Conservation (phyloP, 495 filamentous ascomycete species). For the Staphylotrichum longicolle region DNA sequence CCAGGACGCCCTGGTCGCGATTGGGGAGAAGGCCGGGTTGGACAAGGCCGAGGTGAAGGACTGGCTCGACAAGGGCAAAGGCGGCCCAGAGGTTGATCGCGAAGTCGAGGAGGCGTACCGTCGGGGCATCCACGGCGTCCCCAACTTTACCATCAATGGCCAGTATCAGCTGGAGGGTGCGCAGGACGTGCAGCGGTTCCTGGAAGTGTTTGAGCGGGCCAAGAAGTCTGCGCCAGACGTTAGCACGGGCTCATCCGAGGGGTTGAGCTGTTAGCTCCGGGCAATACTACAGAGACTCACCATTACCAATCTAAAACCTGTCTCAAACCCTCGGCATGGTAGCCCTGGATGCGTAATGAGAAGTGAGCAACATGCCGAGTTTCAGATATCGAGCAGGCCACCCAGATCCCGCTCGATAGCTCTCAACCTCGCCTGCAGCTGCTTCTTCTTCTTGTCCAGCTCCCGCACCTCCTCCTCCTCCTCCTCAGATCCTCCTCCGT, state of each 20-base stretch:
- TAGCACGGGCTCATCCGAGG: slow-evolving; percentile 5
- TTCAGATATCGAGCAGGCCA: slow-evolving; percentile 51
- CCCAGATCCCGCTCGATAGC: slow-evolving; percentile 80
- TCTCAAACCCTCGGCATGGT: no score
- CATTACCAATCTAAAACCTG: no score
- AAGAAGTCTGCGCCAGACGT: slow-evolving; percentile 38
- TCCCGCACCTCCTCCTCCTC: slow-evolving; percentile 79
- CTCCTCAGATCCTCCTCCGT: slow-evolving; percentile 72
- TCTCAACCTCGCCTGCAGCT: slow-evolving; percentile 71
- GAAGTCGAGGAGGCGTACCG: slow-evolving; percentile 61
- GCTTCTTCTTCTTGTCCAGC: slow-evolving; percentile 72
- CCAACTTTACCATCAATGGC: slow-evolving; percentile 67
- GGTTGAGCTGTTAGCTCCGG: slow-evolving; percentile 16
- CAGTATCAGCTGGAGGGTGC: slow-evolving; percentile 62
- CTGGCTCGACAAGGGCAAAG: slow-evolving; percentile 62
- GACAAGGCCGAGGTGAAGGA: slow-evolving; percentile 55
- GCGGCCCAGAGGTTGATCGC: slow-evolving; percentile 66
- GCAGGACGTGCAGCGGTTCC: slow-evolving; percentile 57
- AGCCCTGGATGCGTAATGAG: no score
- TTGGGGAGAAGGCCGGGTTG: slow-evolving; percentile 63
- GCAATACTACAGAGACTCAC: no score
- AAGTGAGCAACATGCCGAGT: no score
- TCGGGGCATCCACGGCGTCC: slow-evolving; percentile 66
- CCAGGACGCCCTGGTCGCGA: slow-evolving; percentile 55
- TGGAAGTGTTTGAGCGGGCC: slow-evolving; percentile 54